Base-by-base conservation (phyloP, 2,329 filamentous ascomycete species). In the Colletotrichum sp. region DNA sequence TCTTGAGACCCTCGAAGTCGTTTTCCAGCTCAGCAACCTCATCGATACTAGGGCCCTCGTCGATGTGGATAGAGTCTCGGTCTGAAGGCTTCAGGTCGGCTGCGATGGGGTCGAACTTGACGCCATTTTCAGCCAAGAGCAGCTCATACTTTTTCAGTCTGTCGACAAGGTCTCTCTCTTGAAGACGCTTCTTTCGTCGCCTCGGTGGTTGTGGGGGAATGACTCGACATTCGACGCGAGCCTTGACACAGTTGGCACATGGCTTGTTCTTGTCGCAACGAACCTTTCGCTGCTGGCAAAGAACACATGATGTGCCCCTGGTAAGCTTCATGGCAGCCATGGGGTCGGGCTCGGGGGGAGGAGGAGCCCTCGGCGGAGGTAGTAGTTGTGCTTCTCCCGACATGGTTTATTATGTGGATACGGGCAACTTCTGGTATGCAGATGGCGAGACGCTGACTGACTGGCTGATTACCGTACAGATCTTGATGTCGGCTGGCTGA, bases 211-310 rank as follows among this genome's bases (percentile, higher is more conserved):
- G 83, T 79, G 91, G 85, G 80, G 91, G 85, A 77, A 90, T 84
- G 9, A 93, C 90, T 48, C 88, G 87, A 81, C 92, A 95, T 78
- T 94, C 90, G 36, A 89, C 89, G 27, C 88, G 85, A 68, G 90
- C 89, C 83, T 90, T 93, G 81, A 91, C 86, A 80, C 94, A 95
- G 83, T 93, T 93, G 79, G 89, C 87, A 81, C 94, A 95, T 18
- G 94, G 94, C 83, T 92, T 92, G 79, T 89, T 91, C 83, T 93
- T 93, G 83, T 95, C 92, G 83, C 94, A 95, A 75, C 92, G 92
- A 56, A 95, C 90, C 82, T 95, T 95, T 76, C 93, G 91, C 82
- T 94, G 93, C 81, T 96, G 94, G 81, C 94, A 96, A 25, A 93
- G 88, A 16, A 95, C 88, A 80, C 94, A 96, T 76, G 90, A 91